Percentiles rank a stretch among this genome's conserved stretches.
phyloP scores from a whole-genome alignment of 371 early-diverging fungal genomes.

The Mortierella sp. region DNA sequence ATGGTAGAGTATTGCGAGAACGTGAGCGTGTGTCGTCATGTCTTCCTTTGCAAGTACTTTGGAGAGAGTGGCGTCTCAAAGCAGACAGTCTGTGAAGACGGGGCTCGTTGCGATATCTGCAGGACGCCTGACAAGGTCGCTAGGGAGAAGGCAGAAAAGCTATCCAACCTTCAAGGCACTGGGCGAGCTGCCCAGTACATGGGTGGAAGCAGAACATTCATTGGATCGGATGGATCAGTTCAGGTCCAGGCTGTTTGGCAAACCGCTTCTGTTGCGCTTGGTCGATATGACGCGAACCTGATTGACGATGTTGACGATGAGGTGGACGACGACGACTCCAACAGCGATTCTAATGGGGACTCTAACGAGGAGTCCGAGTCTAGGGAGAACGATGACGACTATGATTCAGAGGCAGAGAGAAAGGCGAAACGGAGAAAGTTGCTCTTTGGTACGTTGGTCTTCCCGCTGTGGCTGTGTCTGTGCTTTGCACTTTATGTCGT shows the following conservation, averaged over 20 bases:
- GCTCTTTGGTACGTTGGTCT: constrained; percentile 31
- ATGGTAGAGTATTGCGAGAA: constrained; percentile 96
- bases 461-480: neutral
- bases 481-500: no score
- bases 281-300: constrained; percentile 35
- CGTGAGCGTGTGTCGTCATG: constrained; percentile 88
- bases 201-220: constrained; percentile 19
- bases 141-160: constrained; percentile 32
- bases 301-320: constrained; percentile 12
- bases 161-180: constrained; percentile 3
- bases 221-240: constrained; percentile 27
- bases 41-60: constrained; percentile 93
- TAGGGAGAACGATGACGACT: constrained; percentile 14
- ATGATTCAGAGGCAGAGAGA: constrained; percentile 33
- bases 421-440: constrained; percentile 48
- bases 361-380: neutral
- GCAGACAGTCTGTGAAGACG: constrained; percentile 29
- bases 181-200: constrained; percentile 21
- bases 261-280: constrained; percentile 22
- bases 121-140: constrained; percentile 41
- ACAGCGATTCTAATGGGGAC: constrained; percentile 5
- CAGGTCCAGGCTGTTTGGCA: constrained; percentile 27
- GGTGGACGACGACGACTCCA: neutral
- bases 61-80: constrained; percentile 69
- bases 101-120: constrained; percentile 41